phyloP scores from a whole-genome alignment of 257 asterid genomes.

The Solanum stenotomum region DNA sequence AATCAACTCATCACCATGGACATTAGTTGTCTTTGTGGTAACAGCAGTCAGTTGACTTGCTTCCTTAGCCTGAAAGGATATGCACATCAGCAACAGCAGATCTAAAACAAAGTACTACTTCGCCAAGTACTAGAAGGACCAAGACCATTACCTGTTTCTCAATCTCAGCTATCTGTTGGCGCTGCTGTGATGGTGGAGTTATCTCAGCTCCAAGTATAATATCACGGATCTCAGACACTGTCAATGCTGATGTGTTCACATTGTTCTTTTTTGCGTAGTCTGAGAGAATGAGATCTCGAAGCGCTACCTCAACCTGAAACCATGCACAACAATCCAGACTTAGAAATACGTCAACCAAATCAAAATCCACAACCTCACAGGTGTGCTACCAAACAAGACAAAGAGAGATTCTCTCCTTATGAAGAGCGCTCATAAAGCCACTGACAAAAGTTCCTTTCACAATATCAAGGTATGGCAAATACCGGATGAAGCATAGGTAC shows the following conservation, averaged over 20 bases:
- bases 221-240: slow-evolving; percentile 97
- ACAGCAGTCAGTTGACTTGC: slow-evolving; percentile 95
- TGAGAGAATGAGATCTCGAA: slow-evolving; percentile 88
- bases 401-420: not conserved
- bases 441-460: not conserved
- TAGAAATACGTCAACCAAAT: not conserved
- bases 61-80: slow-evolving; percentile 63
- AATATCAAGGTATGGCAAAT: not conserved
- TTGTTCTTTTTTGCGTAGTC: slow-evolving; percentile 99
- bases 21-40: slow-evolving; percentile 88
- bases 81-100: not conserved
- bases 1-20: slow-evolving; percentile 87
- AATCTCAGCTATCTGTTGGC: slow-evolving; percentile 94
- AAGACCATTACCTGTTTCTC: slow-evolving; percentile 69
- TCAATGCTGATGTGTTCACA: slow-evolving; percentile 89
- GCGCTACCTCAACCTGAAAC: slow-evolving; percentile 90
- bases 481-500: not conserved
- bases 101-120: not conserved
- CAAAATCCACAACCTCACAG: not conserved
- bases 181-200: slow-evolving; percentile 97
- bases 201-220: slow-evolving; percentile 98
- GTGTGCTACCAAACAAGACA: not conserved
- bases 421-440: not conserved
- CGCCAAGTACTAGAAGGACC: not conserved
- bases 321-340: not conserved